phyloP scores from a whole-genome alignment of 129 eudicot genomes.

The Scalesia atractyloides region DNA sequence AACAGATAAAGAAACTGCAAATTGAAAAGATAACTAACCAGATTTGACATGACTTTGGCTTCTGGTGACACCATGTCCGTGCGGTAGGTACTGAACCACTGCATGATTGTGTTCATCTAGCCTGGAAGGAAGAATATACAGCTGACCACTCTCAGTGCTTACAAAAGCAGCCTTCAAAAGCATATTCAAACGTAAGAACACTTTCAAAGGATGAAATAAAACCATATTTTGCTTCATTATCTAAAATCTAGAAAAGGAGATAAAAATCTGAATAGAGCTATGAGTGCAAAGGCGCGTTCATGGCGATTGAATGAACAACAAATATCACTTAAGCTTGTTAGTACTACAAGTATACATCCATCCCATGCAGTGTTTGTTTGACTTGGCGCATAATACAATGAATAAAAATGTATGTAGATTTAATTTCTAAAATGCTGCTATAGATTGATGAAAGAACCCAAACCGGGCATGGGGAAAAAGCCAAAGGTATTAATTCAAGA shows the following conservation, averaged over 20 bases:
- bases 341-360: no score
- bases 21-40: conserved; percentile 6
- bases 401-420: no score
- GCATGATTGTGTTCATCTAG: conserved; percentile 27
- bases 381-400: no score
- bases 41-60: conserved; percentile 9
- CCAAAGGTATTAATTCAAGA: no score
- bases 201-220: neutral
- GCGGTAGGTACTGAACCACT: conserved; percentile 33
- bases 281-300: neutral
- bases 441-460: no score
- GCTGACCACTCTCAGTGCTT: conserved; percentile 27
- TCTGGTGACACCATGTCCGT: conserved; percentile 9
- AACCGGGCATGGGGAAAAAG: no score
- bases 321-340: no score
- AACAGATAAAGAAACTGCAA: neutral
- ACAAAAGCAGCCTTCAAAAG: conserved; percentile 58
- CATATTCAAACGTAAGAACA: neutral
- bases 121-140: conserved; percentile 50
- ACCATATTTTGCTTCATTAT: neutral
- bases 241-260: neutral
- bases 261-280: neutral
- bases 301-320: neutral
- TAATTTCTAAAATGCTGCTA: no score
- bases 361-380: no score